Percentiles rank a stretch among this genome's conserved stretches.
Conservation (phyloP, 352 stramenopile genomes). For the Pythium brassicae region DNA sequence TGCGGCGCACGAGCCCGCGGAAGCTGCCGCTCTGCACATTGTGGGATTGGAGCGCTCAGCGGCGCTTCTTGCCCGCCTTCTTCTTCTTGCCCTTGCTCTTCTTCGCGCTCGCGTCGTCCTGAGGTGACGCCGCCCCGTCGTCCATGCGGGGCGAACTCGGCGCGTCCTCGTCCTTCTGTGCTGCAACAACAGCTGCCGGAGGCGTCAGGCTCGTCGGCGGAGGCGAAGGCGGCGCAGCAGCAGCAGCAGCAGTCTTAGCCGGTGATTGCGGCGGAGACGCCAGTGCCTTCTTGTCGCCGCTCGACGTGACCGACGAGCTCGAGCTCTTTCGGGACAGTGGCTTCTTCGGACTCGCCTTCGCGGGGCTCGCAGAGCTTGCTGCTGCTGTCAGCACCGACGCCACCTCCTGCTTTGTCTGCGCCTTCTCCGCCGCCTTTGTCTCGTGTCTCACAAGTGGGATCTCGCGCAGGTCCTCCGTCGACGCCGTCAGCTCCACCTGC, state of each 20-base stretch:
- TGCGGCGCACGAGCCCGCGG: background rate
- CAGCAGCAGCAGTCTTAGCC: conserved; percentile 11
- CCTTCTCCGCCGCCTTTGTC: conserved; percentile 8
- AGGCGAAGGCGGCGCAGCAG: conserved; percentile 22
- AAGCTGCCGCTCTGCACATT: no score
- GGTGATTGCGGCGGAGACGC: conserved; percentile 6
- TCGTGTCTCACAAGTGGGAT: conserved; percentile 12
- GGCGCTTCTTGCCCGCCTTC: conserved; percentile 55
- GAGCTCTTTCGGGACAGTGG: conserved; percentile 21
- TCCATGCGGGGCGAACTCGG: conserved; percentile 10
- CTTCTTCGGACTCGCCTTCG: conserved; percentile 20
- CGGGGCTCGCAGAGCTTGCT: conserved; percentile 5
- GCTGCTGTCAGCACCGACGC: no score
- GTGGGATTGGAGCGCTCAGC: conserved; percentile 14
- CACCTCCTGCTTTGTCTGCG: conserved; percentile 1
- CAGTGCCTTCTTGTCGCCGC: conserved; percentile 21
- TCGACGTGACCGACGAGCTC: conserved; percentile 15
- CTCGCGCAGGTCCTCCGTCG: conserved; percentile 29
- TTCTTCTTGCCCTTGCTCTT: conserved; percentile 60
- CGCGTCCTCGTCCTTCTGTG: conserved; percentile 15
- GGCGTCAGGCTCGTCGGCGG: conserved; percentile 6
- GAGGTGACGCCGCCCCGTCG: conserved; percentile 17
- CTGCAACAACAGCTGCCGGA: background rate
- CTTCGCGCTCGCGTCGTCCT: conserved; percentile 17
- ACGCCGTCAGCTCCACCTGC: conserved; percentile 57